These are phyloP conservation scores for Alloteropsis semialata DNA, from an alignment of 176 grass and related monocot genomes.

Conservation along the genomic window DNA sequence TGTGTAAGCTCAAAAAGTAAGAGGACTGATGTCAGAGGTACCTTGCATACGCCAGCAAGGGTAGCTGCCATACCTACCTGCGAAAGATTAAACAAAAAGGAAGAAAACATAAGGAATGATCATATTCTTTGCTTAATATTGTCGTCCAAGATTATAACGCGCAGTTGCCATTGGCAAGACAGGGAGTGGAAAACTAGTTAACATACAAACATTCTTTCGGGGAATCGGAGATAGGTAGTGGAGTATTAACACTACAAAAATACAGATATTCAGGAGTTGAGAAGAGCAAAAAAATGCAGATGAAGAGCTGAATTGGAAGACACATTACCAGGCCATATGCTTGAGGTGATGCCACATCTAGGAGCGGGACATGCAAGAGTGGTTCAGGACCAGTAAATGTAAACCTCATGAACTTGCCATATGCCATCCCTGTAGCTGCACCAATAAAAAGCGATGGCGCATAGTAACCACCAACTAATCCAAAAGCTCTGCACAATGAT, in stretches of 20 bases:
- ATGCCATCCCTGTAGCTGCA: conserved; percentile 94
- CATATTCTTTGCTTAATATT: conserved; percentile 18
- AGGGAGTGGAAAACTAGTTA: background rate
- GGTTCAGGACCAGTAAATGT: conserved; percentile 59
- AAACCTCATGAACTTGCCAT: conserved; percentile 74
- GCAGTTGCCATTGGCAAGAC: background rate
- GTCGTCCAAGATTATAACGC: background rate
- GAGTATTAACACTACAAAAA: background rate
- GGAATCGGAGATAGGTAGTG: no score
- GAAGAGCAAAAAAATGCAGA: background rate
- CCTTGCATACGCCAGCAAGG: conserved; percentile 90
- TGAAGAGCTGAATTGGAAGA: background rate
- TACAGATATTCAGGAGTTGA: background rate
- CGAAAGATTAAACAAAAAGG: conserved; percentile 30
- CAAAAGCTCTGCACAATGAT: conserved; percentile 77
- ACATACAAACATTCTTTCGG: background rate
- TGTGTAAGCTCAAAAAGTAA: conserved; percentile 96
- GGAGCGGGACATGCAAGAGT: conserved; percentile 57
- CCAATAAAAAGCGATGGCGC: conserved; percentile 96
- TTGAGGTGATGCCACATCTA: conserved; percentile 96
- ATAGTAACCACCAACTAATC: conserved; percentile 94
- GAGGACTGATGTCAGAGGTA: conserved; percentile 86
- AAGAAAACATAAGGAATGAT: background rate
- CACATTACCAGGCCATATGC: conserved; percentile 89
- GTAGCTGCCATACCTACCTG: conserved; percentile 98